These are phyloP conservation scores for Epichloe typhina DNA, from an alignment of 2,329 filamentous ascomycete genomes.

Conservation along the genomic window DNA sequence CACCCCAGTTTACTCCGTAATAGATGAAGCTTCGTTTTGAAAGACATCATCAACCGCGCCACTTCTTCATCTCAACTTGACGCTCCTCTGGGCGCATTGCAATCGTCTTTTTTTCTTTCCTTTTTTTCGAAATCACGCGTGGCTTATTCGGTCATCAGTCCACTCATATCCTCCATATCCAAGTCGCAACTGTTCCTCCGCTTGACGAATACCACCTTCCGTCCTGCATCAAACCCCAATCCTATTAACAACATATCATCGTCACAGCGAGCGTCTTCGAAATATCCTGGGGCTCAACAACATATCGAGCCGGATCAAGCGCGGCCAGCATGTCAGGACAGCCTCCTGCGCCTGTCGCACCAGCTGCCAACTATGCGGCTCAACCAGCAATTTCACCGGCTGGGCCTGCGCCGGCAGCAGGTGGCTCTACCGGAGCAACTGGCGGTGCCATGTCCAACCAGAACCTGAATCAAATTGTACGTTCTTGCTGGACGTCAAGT, in stretches of 20 bases:
- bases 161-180: neutral
- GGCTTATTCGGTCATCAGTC: neutral
- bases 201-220: neutral
- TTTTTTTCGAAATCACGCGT: neutral
- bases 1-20: neutral
- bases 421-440: constrained; percentile 17
- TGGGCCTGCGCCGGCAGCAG: constrained; percentile 16
- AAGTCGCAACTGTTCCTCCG: neutral
- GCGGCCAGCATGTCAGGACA: constrained; percentile 22
- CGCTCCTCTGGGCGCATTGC: neutral
- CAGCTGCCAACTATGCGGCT: constrained; percentile 18
- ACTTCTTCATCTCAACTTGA: neutral
- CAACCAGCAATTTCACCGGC: constrained; percentile 22
- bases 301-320: neutral
- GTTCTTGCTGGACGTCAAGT: constrained; percentile 18
- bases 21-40: neutral
- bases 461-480: constrained; percentile 91
- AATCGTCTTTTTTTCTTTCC: neutral
- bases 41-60: neutral
- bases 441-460: constrained; percentile 56
- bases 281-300: neutral
- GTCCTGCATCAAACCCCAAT: neutral
- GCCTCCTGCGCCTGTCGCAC: constrained; percentile 15
- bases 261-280: neutral
- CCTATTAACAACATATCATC: neutral